Conservation (phyloP, 2,329 filamentous ascomycete species). For the Emericellopsis atlantica region DNA sequence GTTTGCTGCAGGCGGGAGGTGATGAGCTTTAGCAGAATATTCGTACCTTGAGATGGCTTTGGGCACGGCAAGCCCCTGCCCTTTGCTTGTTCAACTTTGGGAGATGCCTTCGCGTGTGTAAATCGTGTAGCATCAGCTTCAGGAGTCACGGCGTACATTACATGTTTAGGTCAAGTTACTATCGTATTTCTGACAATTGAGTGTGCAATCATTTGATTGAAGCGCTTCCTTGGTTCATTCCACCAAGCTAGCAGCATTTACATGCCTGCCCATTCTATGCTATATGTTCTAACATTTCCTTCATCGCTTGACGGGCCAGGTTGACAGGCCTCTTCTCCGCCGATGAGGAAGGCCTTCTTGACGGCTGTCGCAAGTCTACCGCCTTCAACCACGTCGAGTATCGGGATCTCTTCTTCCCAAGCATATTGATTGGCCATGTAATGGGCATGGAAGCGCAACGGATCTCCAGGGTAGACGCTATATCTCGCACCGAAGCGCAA, state of each 20-base stretch:
- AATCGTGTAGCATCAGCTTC: neutral
- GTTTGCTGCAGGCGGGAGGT: constrained; percentile 88
- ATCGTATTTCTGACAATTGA: neutral
- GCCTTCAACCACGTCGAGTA: constrained; percentile 76
- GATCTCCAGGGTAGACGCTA: constrained; percentile 90
- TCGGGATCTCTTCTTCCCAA: constrained; percentile 79
- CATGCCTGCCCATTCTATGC: constrained; percentile 90
- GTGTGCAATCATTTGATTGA: neutral
- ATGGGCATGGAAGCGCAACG: constrained; percentile 88
- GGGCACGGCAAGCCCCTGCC: neutral
- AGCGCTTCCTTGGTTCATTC: neutral
- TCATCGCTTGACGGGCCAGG: constrained; percentile 14
- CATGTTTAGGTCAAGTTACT: neutral
- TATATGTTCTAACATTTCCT: constrained; percentile 55
- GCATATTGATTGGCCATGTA: constrained; percentile 73
- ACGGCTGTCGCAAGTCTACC: constrained; percentile 86
- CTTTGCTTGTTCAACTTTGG: neutral
- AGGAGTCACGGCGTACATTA: neutral
- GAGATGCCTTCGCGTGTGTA: too few relatives aligned
- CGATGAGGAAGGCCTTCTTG: constrained; percentile 89
- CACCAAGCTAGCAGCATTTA: constrained; percentile 25
- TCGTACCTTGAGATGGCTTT: constrained; percentile 51
- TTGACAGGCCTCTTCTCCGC: constrained; percentile 42
- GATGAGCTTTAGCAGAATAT: constrained; percentile 79
- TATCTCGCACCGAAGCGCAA: constrained; percentile 91